A percentile compares a stretch with the other conserved stretches of the same genome.
Conservation (phyloP, 164 flowering plant genomes). For the Nymphaea thermarum region DNA sequence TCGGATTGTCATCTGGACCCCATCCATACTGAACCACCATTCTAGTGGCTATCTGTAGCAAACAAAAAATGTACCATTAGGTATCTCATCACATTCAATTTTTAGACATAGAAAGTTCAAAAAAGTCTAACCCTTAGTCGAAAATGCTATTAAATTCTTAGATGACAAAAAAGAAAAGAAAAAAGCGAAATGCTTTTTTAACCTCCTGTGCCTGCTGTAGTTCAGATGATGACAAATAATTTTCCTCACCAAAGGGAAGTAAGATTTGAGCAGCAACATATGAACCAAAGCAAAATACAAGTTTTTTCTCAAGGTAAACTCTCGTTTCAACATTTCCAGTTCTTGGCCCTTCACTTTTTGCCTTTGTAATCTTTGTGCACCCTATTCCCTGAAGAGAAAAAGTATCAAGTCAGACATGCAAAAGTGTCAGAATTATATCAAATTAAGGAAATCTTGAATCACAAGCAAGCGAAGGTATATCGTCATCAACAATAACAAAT, state of each 20-base stretch:
- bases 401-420: not conserved
- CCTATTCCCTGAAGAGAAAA: conserved; percentile 62
- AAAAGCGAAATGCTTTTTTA: not conserved
- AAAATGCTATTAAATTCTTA: too few species aligned
- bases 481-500: not conserved
- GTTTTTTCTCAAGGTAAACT: conserved; percentile 85
- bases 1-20: conserved; percentile 87
- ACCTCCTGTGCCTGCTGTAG: conserved; percentile 91
- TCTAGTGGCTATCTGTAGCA: conserved; percentile 74
- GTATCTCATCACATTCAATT: not conserved
- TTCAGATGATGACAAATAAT: conserved; percentile 63
- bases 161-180: too few species aligned
- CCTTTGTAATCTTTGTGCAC: conserved; percentile 84
- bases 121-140: too few species aligned
- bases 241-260: conserved; percentile 93
- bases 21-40: conserved; percentile 98
- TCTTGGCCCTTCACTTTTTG: conserved; percentile 48
- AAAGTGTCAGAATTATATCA: not conserved
- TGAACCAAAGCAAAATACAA: conserved; percentile 96
- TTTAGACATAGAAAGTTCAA: not conserved
- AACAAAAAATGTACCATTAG: conserved; percentile 7
- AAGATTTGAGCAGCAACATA: conserved; percentile 70
- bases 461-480: not conserved
- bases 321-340: conserved; percentile 74
- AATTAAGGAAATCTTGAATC: not conserved